Base-by-base conservation (phyloP, 1,284 basidiomycete species). In the Meripilus lineatus region DNA sequence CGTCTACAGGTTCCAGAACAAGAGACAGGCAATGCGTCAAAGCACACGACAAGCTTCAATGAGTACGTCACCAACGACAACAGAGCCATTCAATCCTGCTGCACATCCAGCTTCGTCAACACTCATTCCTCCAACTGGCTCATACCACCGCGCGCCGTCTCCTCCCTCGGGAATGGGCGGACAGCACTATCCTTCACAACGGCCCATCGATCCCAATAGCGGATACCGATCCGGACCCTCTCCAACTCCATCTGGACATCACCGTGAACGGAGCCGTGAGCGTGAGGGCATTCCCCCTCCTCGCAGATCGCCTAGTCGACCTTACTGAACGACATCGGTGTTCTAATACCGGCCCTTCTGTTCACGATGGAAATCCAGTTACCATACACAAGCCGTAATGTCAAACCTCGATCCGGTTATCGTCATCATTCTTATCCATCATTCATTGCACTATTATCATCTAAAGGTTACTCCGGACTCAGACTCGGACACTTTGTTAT, bases 1-100 rank as follows among this genome's bases (percentile, higher is more conserved):
- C n/a, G n/a, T n/a, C n/a, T n/a, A n/a, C 42, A 89, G 85, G 85
- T 89, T 89, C 68, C 87, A 89, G 67, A 89, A 89, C 58, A 88
- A 88, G 66, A 72, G 86, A 44, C 87, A 89, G 60, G 78, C 83
- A 14, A 83, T 82, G 79, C 74, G 84, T 44, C 83, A 86, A 63
- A 84, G 80, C 13, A 78, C 77, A 50, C 80, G 84, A 42, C 79
- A 83, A 57, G 68, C 77, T 33, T 70, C 74, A 4, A 68, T 68
- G 46, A 57, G 70, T 37, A 56, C 59, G n/a, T 30, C 28, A 30
- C 44, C 50, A 15, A 34, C 42, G 17, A 40, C 47, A 11, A 44
- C 50, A 11, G 50, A 51, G 38, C 50, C 50, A 26, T 51, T 51
- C 39, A 46, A 46, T 11, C 40, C 50, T 11, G 38, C 43, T 8